These are phyloP conservation scores for Agrocybe pediades DNA, from an alignment of 768 basidiomycete genomes.

Conservation along the genomic window DNA sequence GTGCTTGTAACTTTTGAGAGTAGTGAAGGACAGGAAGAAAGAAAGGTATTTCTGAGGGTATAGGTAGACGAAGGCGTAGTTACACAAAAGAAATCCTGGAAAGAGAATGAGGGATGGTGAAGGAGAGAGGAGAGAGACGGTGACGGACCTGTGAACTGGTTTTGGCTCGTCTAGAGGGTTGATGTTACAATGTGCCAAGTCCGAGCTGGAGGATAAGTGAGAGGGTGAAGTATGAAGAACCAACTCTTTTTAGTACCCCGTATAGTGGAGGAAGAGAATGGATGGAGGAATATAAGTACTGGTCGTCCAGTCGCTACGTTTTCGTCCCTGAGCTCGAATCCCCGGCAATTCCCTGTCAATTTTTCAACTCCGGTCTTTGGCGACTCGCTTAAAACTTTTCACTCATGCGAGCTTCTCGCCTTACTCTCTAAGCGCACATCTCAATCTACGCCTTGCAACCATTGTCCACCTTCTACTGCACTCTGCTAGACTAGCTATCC, in stretches of 20 bases:
- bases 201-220: slow-evolving; percentile 32
- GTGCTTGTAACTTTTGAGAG: slow-evolving; percentile 49
- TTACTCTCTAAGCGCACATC: not conserved
- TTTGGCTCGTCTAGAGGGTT: slow-evolving; percentile 75
- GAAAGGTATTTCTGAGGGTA: slow-evolving; percentile 46
- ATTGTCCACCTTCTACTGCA: not conserved
- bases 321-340: slow-evolving; percentile 48
- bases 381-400: slow-evolving; percentile 20
- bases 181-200: slow-evolving; percentile 77
- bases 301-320: slow-evolving; percentile 40
- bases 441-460: not conserved
- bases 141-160: slow-evolving; percentile 68
- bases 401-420: slow-evolving; percentile 5
- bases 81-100: slow-evolving; percentile 67
- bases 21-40: slow-evolving; percentile 59
- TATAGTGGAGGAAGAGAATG: slow-evolving; percentile 31
- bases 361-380: slow-evolving; percentile 50
- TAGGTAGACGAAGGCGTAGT: slow-evolving; percentile 58
- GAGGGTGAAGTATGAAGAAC: slow-evolving; percentile 24
- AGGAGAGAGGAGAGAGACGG: slow-evolving; percentile 27
- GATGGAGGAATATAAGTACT: slow-evolving; percentile 45
- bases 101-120: slow-evolving; percentile 19
- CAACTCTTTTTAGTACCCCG: slow-evolving; percentile 52
- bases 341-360: slow-evolving; percentile 50
- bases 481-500: not conserved